These are phyloP conservation scores for Metrosideros polymorpha DNA, from an alignment of 441 rosid genomes.

Conservation along the genomic window DNA sequence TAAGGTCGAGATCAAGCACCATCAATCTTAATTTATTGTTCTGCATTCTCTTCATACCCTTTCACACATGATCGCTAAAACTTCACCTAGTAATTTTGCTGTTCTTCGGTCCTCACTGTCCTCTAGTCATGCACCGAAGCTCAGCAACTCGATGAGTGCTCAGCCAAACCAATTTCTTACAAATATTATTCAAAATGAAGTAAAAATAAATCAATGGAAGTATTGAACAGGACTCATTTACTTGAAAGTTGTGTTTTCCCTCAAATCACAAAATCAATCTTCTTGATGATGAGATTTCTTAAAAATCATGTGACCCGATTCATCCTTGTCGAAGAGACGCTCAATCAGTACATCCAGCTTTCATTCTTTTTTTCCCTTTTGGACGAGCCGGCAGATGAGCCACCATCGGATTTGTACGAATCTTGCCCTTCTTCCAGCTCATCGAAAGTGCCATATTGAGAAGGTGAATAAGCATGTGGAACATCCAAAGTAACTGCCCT, in stretches of 20 bases:
- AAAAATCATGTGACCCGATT: slow-evolving; percentile 44
- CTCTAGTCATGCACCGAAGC: background rate
- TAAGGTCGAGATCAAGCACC: background rate
- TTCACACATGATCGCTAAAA: background rate
- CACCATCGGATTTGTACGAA: slow-evolving; percentile 20
- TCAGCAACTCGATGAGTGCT: background rate
- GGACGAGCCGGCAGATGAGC: slow-evolving; percentile 25
- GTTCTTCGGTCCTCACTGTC: background rate
- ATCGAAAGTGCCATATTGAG: slow-evolving; percentile 73
- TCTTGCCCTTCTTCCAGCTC: slow-evolving; percentile 30
- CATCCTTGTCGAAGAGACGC: slow-evolving; percentile 63
- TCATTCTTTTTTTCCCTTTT: slow-evolving; percentile 20
- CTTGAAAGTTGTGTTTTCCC: background rate
- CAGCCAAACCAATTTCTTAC: background rate
- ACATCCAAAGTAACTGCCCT: slow-evolving; percentile 72
- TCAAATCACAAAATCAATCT: slow-evolving; percentile 3
- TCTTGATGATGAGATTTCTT: slow-evolving; percentile 28
- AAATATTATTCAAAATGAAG: background rate
- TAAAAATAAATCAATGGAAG: slow-evolving; percentile 20
- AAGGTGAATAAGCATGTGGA: slow-evolving; percentile 61
- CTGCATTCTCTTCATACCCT: background rate
- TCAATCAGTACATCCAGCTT: slow-evolving; percentile 70
- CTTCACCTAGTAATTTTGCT: background rate
- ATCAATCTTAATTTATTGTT: background rate
- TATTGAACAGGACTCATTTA: background rate